Base-by-base conservation (phyloP, 163 green algal species). In the Chlamydomonas reinhardtii region DNA sequence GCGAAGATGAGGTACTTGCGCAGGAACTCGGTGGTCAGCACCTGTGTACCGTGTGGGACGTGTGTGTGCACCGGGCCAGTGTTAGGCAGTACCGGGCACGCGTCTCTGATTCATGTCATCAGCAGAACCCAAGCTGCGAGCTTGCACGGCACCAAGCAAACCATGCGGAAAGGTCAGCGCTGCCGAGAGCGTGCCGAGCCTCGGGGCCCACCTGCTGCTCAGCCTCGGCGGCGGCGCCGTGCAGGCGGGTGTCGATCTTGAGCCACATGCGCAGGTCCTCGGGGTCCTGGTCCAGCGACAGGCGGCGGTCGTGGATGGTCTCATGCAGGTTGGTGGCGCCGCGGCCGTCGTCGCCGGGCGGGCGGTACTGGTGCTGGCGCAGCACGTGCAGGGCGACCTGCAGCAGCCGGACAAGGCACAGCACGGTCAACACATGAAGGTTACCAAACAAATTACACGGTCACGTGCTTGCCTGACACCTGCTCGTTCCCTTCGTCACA, bases 1-100 rank as follows among this genome's bases (percentile, higher is more conserved):
- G 95, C 95, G 87, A 98, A 97, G 77, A 96, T 94, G 68, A 99
- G 90, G 90, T 96, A 99, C 88, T 99, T 98, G 66, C 95, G 95
- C 71, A 99, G 90, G 91, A 99, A 99, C 71, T 94, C 82, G 0
- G 90, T 88, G 62, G 89, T 95, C 11, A 98, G 91, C 29, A 92
- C 88, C 59, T 91, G 82, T 2, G 62, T 35, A 29, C 19, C 2
- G 62, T n/a, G n/a, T n/a, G n/a, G n/a, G n/a, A n/a, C n/a, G n/a
- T n/a, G n/a, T n/a, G 39, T 14, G 39, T 5, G 39, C 39, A 48
- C 5, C 39, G 39, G 39, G 39, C 39, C 8, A 8, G 39, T 48
- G 39, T 48, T 8, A 48, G 39, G 39, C n/a, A n/a, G n/a, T n/a
- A n/a, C n/a, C n/a, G n/a, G n/a, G n/a, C n/a, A n/a, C n/a, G n/a